A percentile compares a stretch with the other conserved stretches of the same genome.
These are phyloP conservation scores for Pythium sukuiense DNA, from an alignment of 352 stramenopile genomes.

Conservation along the genomic window DNA sequence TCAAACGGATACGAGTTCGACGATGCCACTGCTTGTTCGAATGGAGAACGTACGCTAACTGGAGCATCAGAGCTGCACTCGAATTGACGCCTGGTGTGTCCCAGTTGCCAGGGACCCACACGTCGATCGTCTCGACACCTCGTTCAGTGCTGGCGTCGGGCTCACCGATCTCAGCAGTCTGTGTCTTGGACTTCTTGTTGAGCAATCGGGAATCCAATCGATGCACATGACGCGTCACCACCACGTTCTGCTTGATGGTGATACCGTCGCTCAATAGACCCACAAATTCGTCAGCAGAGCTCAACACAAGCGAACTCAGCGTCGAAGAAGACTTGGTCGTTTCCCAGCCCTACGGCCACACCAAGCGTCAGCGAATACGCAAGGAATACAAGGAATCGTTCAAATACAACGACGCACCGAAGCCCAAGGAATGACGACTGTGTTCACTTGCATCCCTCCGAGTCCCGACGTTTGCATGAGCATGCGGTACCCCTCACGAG, in stretches of 20 bases:
- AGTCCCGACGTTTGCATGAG: slow-evolving; percentile 66
- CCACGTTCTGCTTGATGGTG: slow-evolving; percentile 55
- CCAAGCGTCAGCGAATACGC: no score
- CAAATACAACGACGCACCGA: slow-evolving; percentile 15
- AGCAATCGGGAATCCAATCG: slow-evolving; percentile 47
- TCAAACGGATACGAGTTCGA: slow-evolving; percentile 31
- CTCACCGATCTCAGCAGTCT: slow-evolving; percentile 10
- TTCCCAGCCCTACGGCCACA: not conserved
- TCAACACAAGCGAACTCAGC: slow-evolving; percentile 2
- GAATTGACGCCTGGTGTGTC: slow-evolving; percentile 33
- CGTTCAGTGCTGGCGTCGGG: not conserved
- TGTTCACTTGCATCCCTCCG: slow-evolving; percentile 81
- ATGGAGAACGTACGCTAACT: slow-evolving; percentile 37
- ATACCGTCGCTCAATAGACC: slow-evolving; percentile 51
- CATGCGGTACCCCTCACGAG: slow-evolving; percentile 56
- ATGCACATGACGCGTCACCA: slow-evolving; percentile 50
- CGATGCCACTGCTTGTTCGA: slow-evolving; percentile 32
- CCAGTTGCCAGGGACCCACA: slow-evolving; percentile 51
- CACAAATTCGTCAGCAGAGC: slow-evolving; percentile 36
- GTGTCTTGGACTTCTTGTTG: slow-evolving; percentile 24
- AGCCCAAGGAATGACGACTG: slow-evolving; percentile 61
- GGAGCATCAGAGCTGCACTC: slow-evolving; percentile 42
- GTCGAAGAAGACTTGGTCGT: not conserved
- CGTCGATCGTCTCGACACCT: slow-evolving; percentile 45
- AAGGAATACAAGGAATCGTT: not conserved